phyloP scores from a whole-genome alignment of 2,329 filamentous ascomycete genomes.

The Pleurostoma richardsiae region DNA sequence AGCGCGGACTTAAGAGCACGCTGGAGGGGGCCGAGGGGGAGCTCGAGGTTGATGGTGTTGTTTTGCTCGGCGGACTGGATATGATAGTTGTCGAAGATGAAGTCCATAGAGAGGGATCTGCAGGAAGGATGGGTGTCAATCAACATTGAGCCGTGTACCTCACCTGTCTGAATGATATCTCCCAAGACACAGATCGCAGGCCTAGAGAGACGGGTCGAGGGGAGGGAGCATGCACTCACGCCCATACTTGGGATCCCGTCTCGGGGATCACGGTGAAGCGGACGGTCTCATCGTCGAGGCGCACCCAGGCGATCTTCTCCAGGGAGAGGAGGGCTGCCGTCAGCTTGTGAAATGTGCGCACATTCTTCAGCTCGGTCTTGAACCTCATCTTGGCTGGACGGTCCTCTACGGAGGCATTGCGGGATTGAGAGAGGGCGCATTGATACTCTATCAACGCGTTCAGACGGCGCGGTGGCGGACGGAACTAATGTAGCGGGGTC shows the following conservation, averaged over 20 bases:
- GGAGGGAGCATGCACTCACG: conserved; percentile 46
- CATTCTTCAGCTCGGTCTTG: conserved; percentile 61
- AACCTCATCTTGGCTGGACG: conserved; percentile 53
- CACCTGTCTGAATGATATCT: too few relatives aligned
- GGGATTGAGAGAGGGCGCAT: too few relatives aligned
- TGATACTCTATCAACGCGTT: too few relatives aligned
- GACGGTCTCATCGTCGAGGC: conserved; percentile 78
- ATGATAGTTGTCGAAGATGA: conserved; percentile 81
- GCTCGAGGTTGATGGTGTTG: conserved; percentile 94
- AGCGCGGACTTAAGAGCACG: conserved; percentile 87
- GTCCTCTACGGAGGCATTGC: conserved; percentile 4
- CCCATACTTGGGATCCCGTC: conserved; percentile 94
- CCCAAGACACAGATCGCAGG: neutral
- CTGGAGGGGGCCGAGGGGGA: conserved; percentile 82
- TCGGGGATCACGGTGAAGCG: conserved; percentile 96
- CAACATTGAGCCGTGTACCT: neutral
- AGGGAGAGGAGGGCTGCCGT: conserved; percentile 59
- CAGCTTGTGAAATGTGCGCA: conserved; percentile 62
- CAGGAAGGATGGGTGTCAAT: conserved; percentile 23
- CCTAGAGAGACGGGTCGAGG: conserved; percentile 16
- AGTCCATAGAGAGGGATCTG: conserved; percentile 62
- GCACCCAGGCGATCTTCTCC: conserved; percentile 85
- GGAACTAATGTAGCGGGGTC: conserved; percentile 2
- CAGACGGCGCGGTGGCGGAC: too few relatives aligned
- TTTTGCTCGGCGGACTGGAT: conserved; percentile 77